These are phyloP conservation scores for Spathaspora passalidarum DNA, from an alignment of 805 yeast species.

Conservation along the genomic window DNA sequence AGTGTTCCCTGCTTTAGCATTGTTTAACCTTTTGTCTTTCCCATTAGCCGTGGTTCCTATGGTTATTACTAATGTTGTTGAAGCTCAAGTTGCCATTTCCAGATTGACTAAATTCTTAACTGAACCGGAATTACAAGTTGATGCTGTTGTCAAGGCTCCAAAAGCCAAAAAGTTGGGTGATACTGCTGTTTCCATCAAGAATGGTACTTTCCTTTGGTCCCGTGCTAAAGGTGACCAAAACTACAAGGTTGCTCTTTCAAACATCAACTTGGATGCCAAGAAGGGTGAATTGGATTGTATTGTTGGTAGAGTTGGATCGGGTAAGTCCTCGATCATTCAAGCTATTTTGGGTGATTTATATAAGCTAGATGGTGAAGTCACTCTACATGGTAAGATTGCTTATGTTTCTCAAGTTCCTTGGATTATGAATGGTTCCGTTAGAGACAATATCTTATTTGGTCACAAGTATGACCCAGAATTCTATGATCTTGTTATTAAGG, in stretches of 20 bases:
- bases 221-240: constrained; percentile 55
- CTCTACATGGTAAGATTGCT: constrained; percentile 74
- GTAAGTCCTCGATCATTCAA: constrained; percentile 81
- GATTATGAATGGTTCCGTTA: constrained; percentile 94
- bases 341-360: constrained; percentile 80
- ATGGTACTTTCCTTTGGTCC: constrained; percentile 78
- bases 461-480: constrained; percentile 77
- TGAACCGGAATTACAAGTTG: constrained; percentile 78
- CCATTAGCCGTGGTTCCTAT: constrained; percentile 92
- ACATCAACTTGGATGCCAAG: constrained; percentile 59
- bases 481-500: constrained; percentile 75
- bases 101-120: constrained; percentile 74
- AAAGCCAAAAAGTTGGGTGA: constrained; percentile 59
- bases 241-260: constrained; percentile 63
- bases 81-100: constrained; percentile 78
- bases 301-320: constrained; percentile 88
- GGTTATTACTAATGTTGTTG: constrained; percentile 82
- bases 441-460: constrained; percentile 89
- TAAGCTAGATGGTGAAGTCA: constrained; percentile 69
- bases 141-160: constrained; percentile 59
- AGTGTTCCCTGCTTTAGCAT: constrained; percentile 85
- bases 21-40: constrained; percentile 85
- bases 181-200: constrained; percentile 55
- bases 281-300: constrained; percentile 82
- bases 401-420: constrained; percentile 94